Evolutionary conservation across 306 rosid genomes (phyloP).

Genomic region (Vicia sativa): DNA sequence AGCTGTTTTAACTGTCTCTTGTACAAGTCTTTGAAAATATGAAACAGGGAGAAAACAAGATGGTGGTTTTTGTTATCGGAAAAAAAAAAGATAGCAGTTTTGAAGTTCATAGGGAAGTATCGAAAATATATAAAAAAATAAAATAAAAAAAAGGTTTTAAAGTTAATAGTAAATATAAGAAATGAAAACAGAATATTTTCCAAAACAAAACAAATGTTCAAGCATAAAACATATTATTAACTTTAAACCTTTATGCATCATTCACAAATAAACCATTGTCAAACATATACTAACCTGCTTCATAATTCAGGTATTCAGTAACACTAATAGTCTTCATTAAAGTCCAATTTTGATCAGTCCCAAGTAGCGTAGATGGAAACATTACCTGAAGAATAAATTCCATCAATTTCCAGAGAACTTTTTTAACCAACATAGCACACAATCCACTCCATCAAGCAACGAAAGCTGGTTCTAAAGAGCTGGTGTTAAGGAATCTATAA

Average conservation of each 20-base stretch:
- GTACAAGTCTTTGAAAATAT: neutral
- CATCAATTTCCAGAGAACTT: conserved; percentile 22
- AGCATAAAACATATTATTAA: neutral
- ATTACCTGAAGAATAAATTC: conserved; percentile 67
- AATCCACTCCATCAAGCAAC: conserved; percentile 14
- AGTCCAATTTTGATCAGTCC: conserved; percentile 93
- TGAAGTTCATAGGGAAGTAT: neutral
- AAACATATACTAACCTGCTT: conserved; percentile 61
- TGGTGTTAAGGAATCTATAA: too few relatives aligned
- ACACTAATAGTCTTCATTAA: conserved; percentile 98
- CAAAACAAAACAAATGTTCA: neutral
- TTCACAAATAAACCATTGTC: neutral
- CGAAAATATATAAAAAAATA: too few relatives aligned
- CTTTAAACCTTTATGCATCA: conserved; percentile 1
- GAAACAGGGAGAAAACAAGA: neutral
- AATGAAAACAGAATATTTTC: neutral
- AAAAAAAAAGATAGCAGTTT: neutral
- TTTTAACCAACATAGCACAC: conserved; percentile 13
- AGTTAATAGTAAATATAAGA: neutral
- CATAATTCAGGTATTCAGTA: conserved; percentile 93
- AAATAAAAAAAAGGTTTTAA: neutral
- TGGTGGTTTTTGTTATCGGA: neutral
- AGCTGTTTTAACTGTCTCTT: neutral
- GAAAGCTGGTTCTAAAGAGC: neutral
- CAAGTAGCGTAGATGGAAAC: conserved; percentile 93